Percentiles rank a stretch among this genome's conserved stretches.
Conservation (phyloP, 176 grass and related monocot genomes). For the Carex kokanica region DNA sequence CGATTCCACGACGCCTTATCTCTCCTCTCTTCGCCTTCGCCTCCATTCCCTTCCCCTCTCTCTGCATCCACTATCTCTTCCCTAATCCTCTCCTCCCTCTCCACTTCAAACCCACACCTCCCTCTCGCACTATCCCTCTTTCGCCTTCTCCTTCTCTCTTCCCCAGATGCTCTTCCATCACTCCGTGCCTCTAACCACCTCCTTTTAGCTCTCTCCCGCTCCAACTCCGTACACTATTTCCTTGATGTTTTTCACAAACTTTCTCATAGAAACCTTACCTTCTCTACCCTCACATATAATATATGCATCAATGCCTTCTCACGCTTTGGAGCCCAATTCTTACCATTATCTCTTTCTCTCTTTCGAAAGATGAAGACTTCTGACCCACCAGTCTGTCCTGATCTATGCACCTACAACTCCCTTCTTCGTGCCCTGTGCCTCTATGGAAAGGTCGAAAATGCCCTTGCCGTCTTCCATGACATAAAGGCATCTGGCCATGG, state of each 20-base stretch:
- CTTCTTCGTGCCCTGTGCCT: slow-evolving; percentile 55
- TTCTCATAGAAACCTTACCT: slow-evolving; percentile 42
- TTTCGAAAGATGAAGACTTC: slow-evolving; percentile 59
- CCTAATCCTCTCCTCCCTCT: slow-evolving; percentile 42
- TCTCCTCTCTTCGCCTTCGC: slow-evolving; percentile 38
- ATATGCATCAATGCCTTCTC: slow-evolving; percentile 81
- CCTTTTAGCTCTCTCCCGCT: slow-evolving; percentile 46
- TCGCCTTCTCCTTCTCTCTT: slow-evolving; percentile 44
- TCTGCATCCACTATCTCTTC: slow-evolving; percentile 56
- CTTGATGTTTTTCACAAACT: slow-evolving; percentile 69
- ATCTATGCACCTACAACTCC: slow-evolving; percentile 79
- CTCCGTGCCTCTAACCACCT: slow-evolving; percentile 45
- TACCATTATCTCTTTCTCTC: slow-evolving; percentile 48
- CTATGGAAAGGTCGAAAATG: slow-evolving; percentile 44
- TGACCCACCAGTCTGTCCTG: slow-evolving; percentile 39
- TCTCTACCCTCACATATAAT: slow-evolving; percentile 65
- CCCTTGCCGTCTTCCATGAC: slow-evolving; percentile 49
- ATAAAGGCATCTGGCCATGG: slow-evolving; percentile 55
- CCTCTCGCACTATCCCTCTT: slow-evolving; percentile 33
- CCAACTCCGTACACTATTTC: slow-evolving; percentile 51
- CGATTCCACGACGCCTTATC: slow-evolving; percentile 29
- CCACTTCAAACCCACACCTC: slow-evolving; percentile 6
- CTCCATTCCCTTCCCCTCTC: slow-evolving; percentile 37
- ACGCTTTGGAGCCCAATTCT: slow-evolving; percentile 44
- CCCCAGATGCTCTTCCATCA: slow-evolving; percentile 41